Evolutionary conservation across 2,329 filamentous ascomycete species (phyloP).

Genomic region (Phialophora tarda): DNA sequence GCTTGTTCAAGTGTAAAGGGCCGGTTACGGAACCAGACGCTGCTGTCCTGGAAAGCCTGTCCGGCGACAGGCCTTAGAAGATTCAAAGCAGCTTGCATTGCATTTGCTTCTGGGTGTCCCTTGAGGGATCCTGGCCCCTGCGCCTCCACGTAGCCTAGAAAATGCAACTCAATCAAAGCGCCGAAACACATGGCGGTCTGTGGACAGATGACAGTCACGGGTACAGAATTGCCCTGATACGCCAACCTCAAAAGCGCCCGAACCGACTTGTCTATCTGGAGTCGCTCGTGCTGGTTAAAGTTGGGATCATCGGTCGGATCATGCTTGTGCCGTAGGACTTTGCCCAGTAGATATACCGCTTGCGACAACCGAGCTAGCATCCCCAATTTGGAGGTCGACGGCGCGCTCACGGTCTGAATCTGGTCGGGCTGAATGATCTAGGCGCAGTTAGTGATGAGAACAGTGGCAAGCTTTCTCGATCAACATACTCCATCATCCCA

Average conservation of each 20-base stretch:
- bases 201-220: constrained; percentile 14
- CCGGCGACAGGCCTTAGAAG: constrained; percentile 15
- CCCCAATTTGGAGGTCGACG: constrained; percentile 15
- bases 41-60: background rate
- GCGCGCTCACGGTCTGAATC: constrained; percentile 4
- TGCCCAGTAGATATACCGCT: constrained; percentile 10
- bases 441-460: background rate
- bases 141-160: background rate
- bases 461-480: background rate
- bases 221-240: constrained; percentile 6
- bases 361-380: constrained; percentile 24
- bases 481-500: constrained; percentile 21
- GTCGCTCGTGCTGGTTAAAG: constrained; percentile 10
- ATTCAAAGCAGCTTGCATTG: background rate
- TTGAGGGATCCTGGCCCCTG: background rate
- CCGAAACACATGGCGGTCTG: constrained; percentile 20
- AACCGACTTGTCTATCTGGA: constrained; percentile 15
- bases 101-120: background rate
- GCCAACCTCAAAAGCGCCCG: constrained; percentile 17
- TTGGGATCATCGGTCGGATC: constrained; percentile 17
- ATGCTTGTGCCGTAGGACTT: constrained; percentile 11
- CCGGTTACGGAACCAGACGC: constrained; percentile 12
- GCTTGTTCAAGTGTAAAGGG: constrained; percentile 14
- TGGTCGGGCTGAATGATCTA: constrained; percentile 10
- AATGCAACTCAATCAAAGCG: constrained; percentile 17